A percentile compares a stretch with the other conserved stretches of the same genome.
Evolutionary conservation across 179 eudicot species (phyloP).

Genomic region (Pouteria campechiana): DNA sequence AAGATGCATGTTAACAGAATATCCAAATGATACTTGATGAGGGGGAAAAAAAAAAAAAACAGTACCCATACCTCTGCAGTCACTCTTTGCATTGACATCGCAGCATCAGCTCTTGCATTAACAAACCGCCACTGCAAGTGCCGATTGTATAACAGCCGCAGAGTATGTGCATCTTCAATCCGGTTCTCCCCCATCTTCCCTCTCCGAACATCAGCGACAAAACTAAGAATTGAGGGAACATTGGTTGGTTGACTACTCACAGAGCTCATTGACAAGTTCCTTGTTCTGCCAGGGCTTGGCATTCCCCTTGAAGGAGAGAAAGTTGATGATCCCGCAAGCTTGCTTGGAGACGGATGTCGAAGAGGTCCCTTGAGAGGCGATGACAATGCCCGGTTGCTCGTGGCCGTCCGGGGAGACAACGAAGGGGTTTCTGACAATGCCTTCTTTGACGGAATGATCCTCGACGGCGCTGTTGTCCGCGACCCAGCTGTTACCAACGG

Average conservation of each 20-base stretch:
- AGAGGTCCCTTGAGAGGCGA: conserved; percentile 57
- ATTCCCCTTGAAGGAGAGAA: conserved; percentile 60
- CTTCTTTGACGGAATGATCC: conserved; percentile 35
- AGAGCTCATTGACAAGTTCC: conserved; percentile 44
- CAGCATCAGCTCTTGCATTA: conserved; percentile 78
- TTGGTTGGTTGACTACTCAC: conserved; percentile 44
- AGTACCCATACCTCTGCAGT: conserved; percentile 55
- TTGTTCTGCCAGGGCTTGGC: conserved; percentile 63
- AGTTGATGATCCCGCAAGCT: conserved; percentile 27
- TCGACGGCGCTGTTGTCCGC: conserved; percentile 41
- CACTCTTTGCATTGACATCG: conserved; percentile 64
- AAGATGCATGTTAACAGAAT: too few species aligned
- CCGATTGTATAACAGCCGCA: conserved; percentile 85
- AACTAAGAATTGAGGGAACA: conserved; percentile 88
- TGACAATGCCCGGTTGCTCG: conserved; percentile 27
- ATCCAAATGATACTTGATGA: too few species aligned
- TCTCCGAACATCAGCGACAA: conserved; percentile 91
- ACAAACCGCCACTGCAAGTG: conserved; percentile 97
- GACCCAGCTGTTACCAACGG: conserved; percentile 39
- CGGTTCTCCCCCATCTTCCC: conserved; percentile 92
- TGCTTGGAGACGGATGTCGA: conserved; percentile 81
- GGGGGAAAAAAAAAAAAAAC: background rate
- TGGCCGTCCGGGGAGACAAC: conserved; percentile 48
- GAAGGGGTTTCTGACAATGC: conserved; percentile 36
- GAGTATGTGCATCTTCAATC: conserved; percentile 73